Base-by-base conservation (phyloP, 148 eudicot species). In the Camellia lanceoleosa region DNA sequence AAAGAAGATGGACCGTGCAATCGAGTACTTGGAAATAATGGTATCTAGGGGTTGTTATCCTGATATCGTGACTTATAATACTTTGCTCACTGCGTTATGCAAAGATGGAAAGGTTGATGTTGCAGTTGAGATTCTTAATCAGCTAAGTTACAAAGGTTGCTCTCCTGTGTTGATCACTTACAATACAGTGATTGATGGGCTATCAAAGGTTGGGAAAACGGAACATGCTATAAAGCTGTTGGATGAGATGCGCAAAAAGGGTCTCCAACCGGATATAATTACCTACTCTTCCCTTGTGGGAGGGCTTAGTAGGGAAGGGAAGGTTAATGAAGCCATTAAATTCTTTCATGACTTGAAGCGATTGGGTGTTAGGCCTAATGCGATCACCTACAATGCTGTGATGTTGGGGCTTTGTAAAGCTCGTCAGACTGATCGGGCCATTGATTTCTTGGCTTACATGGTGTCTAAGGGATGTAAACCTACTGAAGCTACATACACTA, bases 61-160 rank as follows among this genome's bases (percentile, higher is more conserved):
- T 5, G 91, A 92, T 82, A 92, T 92, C 69, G 92, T 92, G 54
- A 92, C 96, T 8, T 92, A 92, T 77, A 92, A 90, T 76, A 92
- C 92, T 3, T 79, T 92, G 16, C 89, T 92, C 3, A 89, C 91
- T 0, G 91, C 90, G 79, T 83, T 92, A 76, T 92, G 96, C 87
- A 90, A 86, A 87, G 96, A 88, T 67, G 92, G 96, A 18, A 86
- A 89, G 61, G 92, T 92, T 59, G 96, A 90, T 71, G 70, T 83
- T 19, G 92, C 96, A 0, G 87, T 90, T 0, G 90, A 90, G 80
- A 83, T 92, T 47, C 75, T 92, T 75, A 88, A 88, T 77, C 87
- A 90, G 61, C 85, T 92, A 59, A 90, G 88, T 68, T 83, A 77
- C 80, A 85, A 83, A 86, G 93, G 91, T 42, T 90, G 89, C 79